A percentile compares a stretch with the other conserved stretches of the same genome.
Conservation (phyloP, 805 yeast genomes). For the Yamadazyma takamatsuzukensis region DNA sequence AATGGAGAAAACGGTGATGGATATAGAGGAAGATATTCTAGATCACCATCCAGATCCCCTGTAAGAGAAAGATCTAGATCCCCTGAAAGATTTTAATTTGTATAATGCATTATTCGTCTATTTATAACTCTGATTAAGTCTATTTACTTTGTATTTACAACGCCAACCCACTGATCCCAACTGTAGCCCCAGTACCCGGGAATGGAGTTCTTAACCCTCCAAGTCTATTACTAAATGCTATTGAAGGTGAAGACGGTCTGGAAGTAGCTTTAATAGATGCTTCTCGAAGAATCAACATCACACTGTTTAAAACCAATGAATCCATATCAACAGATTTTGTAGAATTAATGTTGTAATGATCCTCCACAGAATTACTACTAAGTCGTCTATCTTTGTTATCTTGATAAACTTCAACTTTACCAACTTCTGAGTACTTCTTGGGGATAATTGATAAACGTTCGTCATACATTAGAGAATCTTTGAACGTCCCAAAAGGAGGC, state of each 20-base stretch:
- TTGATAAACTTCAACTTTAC: constrained; percentile 34
- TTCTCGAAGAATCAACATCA: constrained; percentile 31
- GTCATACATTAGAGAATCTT: constrained; percentile 24
- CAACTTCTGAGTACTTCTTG: constrained; percentile 34
- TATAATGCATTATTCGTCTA: too few relatives aligned
- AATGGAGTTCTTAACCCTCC: constrained; percentile 6
- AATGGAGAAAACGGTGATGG: constrained; percentile 11
- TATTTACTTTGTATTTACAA: too few relatives aligned
- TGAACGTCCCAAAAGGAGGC: constrained; percentile 39
- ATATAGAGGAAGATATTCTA: constrained; percentile 19
- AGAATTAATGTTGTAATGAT: constrained; percentile 16
- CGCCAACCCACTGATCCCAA: too few relatives aligned
- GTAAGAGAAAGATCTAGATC: constrained; percentile 37
- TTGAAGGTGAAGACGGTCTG: constrained; percentile 12
- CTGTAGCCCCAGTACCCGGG: too few relatives aligned
- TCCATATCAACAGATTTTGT: constrained; percentile 32
- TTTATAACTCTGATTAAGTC: too few relatives aligned
- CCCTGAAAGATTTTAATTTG: constrained; percentile 22
- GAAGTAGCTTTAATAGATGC: constrained; percentile 22
- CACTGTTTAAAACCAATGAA: constrained; percentile 27
- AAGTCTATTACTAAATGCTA: constrained; percentile 9
- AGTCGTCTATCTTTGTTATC: constrained; percentile 10
- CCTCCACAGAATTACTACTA: neutral
- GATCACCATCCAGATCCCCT: constrained; percentile 37
- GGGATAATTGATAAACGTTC: constrained; percentile 22